Evolutionary conservation across 2,329 filamentous ascomycete genomes (phyloP).

Genomic region (Whalleya microplaca): DNA sequence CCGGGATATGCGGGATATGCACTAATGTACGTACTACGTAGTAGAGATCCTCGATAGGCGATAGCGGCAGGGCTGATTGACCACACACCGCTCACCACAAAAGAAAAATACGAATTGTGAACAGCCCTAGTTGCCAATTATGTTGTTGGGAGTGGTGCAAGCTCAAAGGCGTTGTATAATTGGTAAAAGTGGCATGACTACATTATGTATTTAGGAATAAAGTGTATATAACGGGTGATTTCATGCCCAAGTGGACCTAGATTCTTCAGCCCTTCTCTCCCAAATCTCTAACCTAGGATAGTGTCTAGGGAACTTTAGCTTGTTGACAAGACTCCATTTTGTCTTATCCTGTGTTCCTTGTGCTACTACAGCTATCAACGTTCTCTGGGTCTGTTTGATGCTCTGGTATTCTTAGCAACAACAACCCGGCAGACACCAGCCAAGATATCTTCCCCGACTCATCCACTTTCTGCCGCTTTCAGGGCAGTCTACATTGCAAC

Average conservation of each 20-base stretch:
- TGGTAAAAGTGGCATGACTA: neutral
- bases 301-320: too few species aligned
- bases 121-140: neutral
- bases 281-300: neutral
- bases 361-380: neutral
- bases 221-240: neutral
- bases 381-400: neutral
- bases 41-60: too few species aligned
- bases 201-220: neutral
- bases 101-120: neutral
- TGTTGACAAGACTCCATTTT: neutral
- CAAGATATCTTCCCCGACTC: too few species aligned
- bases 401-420: neutral
- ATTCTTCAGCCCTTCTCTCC: neutral
- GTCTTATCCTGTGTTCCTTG: neutral
- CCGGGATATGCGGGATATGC: too few species aligned
- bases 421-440: neutral
- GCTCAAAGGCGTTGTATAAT: neutral
- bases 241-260: neutral
- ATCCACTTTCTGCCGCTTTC: too few species aligned
- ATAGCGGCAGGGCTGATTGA: too few species aligned
- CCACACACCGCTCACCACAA: neutral
- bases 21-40: too few species aligned
- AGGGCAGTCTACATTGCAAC: too few species aligned
- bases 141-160: neutral